Evolutionary conservation across 306 rosid species (phyloP).

Genomic region (Datisca glomerata): DNA sequence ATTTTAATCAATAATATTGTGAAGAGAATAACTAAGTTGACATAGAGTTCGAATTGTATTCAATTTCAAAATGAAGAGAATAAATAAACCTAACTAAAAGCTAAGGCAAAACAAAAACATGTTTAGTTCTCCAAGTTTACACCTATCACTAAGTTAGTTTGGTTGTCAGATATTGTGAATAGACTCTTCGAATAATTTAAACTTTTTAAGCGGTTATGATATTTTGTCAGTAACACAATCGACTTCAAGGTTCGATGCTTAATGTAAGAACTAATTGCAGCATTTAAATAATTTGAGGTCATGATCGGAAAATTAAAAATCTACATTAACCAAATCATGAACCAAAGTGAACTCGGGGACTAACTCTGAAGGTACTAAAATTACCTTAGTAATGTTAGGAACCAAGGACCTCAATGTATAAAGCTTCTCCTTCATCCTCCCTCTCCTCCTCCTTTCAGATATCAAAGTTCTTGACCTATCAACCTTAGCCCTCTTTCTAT

Average conservation of each 20-base stretch:
- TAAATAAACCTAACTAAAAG: background rate
- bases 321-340: background rate
- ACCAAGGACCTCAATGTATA: constrained; percentile 69
- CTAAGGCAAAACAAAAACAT: background rate
- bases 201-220: too few relatives aligned
- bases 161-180: too few relatives aligned
- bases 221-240: too few relatives aligned
- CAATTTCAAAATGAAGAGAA: too few relatives aligned
- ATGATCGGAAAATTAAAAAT: background rate
- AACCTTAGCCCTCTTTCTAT: constrained; percentile 21
- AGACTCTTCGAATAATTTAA: too few relatives aligned
- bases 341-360: background rate
- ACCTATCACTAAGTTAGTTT: too few relatives aligned
- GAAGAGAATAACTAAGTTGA: too few relatives aligned
- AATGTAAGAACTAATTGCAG: too few relatives aligned
- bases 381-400: constrained; percentile 75
- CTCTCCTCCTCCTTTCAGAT: constrained; percentile 67
- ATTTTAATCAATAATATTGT: background rate
- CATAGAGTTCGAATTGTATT: too few relatives aligned
- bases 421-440: constrained; percentile 74
- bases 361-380: background rate
- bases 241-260: too few relatives aligned
- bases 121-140: background rate
- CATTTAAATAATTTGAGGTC: too few relatives aligned
- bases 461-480: constrained; percentile 63